Percentiles rank a stretch among this genome's conserved stretches.
Evolutionary conservation across 495 filamentous ascomycete species (phyloP).

Genomic region (Cercophora samala): DNA sequence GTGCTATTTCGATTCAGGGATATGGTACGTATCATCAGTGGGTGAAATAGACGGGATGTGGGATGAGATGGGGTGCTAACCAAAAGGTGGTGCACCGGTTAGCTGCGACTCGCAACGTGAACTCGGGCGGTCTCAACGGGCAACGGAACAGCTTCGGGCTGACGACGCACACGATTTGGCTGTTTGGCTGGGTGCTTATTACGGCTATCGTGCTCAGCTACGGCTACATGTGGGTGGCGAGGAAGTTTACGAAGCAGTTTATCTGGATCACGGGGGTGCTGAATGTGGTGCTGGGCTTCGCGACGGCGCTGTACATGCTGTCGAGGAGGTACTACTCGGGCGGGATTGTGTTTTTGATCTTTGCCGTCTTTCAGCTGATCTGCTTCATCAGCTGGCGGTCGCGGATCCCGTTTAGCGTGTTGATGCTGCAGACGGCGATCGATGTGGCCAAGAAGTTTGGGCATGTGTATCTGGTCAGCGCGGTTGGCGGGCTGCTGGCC

Average conservation of each 20-base stretch:
- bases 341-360: constrained; percentile 81
- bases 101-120: constrained; percentile 58
- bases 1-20: constrained; percentile 70
- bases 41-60: too few relatives aligned
- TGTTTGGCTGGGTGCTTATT: constrained; percentile 73
- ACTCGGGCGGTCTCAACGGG: constrained; percentile 71
- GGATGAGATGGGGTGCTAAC: too few relatives aligned
- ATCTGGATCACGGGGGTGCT: constrained; percentile 90
- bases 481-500: constrained; percentile 71
- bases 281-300: constrained; percentile 67
- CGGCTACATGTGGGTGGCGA: constrained; percentile 70
- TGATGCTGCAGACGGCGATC: constrained; percentile 85
- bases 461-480: constrained; percentile 80
- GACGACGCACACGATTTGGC: constrained; percentile 78
- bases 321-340: constrained; percentile 67
- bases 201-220: constrained; percentile 71
- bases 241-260: constrained; percentile 81
- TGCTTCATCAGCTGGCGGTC: constrained; percentile 68
- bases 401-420: constrained; percentile 81
- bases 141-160: constrained; percentile 64
- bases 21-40: constrained; percentile 60
- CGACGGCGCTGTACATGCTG: constrained; percentile 70
- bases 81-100: too few relatives aligned
- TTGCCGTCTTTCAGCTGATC: constrained; percentile 58
- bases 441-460: constrained; percentile 80